Evolutionary conservation across 192 early-diverging fungal genomes (phyloP).

Genomic region (Piromyces finnis): DNA sequence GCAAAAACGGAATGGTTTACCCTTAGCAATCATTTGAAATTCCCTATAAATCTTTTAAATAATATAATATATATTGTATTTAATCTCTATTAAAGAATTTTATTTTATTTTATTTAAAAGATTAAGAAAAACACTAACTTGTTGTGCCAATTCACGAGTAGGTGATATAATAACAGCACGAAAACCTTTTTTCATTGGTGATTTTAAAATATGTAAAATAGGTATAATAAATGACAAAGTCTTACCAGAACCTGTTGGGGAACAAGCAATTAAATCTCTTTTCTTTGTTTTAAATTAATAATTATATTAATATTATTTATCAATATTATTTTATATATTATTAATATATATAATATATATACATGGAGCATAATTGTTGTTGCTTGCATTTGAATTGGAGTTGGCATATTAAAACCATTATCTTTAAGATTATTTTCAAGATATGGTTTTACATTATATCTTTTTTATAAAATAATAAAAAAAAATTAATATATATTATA

Average conservation of each 20-base stretch:
- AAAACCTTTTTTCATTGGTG: slow-evolving; percentile 60
- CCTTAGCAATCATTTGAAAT: slow-evolving; percentile 49
- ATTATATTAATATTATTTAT: too few relatives aligned
- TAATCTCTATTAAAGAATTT: too few relatives aligned
- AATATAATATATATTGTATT: too few relatives aligned
- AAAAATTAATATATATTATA: slow-evolving; percentile 18
- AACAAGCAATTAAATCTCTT: slow-evolving; percentile 88
- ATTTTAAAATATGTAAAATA: slow-evolving; percentile 68
- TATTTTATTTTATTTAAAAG: too few relatives aligned
- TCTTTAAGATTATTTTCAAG: slow-evolving; percentile 52
- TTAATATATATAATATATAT: background rate
- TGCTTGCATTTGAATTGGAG: slow-evolving; percentile 88
- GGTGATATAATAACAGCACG: slow-evolving; percentile 85
- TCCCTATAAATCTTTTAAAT: slow-evolving; percentile 80
- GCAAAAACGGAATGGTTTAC: slow-evolving; percentile 60
- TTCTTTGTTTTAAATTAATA: slow-evolving; percentile 11
- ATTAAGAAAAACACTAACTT: too few relatives aligned
- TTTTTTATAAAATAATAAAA: background rate
- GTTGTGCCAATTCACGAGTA: slow-evolving; percentile 78
- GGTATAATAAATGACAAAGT: slow-evolving; percentile 87
- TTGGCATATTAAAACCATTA: slow-evolving; percentile 54
- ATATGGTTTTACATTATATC: slow-evolving; percentile 41
- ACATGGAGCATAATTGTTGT: slow-evolving; percentile 73
- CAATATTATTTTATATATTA: too few relatives aligned
- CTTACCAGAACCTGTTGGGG: slow-evolving; percentile 97